Base-by-base conservation (phyloP, 441 rosid species). In the Jatropha podagrica region DNA sequence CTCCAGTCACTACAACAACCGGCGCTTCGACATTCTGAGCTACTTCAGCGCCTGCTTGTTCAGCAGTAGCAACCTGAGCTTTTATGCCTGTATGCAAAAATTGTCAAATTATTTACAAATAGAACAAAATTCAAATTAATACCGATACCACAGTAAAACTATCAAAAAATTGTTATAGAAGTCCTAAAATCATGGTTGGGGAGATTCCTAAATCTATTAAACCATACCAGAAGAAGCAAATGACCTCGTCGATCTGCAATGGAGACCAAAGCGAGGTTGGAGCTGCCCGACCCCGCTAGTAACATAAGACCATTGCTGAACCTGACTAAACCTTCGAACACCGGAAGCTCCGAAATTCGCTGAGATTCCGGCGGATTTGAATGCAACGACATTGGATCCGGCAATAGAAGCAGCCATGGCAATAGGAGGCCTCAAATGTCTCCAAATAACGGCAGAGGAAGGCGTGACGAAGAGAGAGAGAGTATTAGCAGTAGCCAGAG, bases 1-100 rank as follows among this genome's bases (percentile, higher is more conserved):
- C 99, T 82, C 98, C 99, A 4, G 97, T 92, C 58, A 95, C 92
- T 51, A 95, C 72, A 46, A 84, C 99, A 18, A 92, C 98, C 0
- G 98, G 98, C 41, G 65, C 40, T 61, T 61, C 65, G 7, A 61
- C 7, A 14, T 61, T 61, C 65, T 61, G 65, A 60, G 79, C 83
- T 55, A 82, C 81, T 75, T 80, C 89, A 5, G 76, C 64, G 60
- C 78, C 85, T 46, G 85, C 69, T 79, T 83, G 82, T 80, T 88
- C 93, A 68, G 72, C 73, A 48, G 91, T 82, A 2, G 88, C 88
- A 76, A 86, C 87, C 76, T 88, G 94, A 82, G 93, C 92, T 83
- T 83, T 88, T 69, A 84, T 83, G 76, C 83, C 96, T 88, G 76
- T 40, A 51, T 32, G 32, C 37, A 10, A 23, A 59, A 23, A 23